phyloP scores from a whole-genome alignment of 2,329 filamentous ascomycete genomes.

The Pestalotiopsis sp. region DNA sequence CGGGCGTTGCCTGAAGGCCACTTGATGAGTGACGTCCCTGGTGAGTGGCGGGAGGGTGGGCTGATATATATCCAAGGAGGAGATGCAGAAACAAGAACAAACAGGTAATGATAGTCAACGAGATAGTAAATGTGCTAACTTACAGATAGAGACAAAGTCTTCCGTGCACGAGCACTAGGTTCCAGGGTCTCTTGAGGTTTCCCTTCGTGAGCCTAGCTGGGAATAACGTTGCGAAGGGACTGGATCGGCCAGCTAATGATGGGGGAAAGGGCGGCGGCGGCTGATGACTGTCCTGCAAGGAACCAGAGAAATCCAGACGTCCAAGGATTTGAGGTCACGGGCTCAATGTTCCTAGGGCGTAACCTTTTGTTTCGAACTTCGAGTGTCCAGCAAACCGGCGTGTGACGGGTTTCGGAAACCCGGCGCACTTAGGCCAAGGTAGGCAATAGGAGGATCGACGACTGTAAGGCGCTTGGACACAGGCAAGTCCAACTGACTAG shows the following conservation, averaged over 20 bases:
- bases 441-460: slow-evolving; percentile 21
- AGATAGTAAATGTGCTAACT: slow-evolving; percentile 28
- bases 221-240: slow-evolving; percentile 25
- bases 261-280: slow-evolving; percentile 20
- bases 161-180: slow-evolving; percentile 28
- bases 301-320: slow-evolving; percentile 25
- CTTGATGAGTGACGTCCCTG: not conserved
- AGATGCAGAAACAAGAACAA: slow-evolving; percentile 7
- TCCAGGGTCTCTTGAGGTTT: slow-evolving; percentile 21
- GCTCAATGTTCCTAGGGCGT: slow-evolving; percentile 8
- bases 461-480: slow-evolving; percentile 24
- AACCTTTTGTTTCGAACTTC: slow-evolving; percentile 36
- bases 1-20: slow-evolving; percentile 6
- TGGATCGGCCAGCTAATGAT: slow-evolving; percentile 26
- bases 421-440: slow-evolving; percentile 29
- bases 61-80: slow-evolving; percentile 17
- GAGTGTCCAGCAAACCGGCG: slow-evolving; percentile 30
- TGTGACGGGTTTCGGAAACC: slow-evolving; percentile 37
- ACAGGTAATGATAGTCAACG: slow-evolving; percentile 20
- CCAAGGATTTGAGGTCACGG: slow-evolving; percentile 30
- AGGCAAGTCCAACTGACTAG: slow-evolving; percentile 20
- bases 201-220: slow-evolving; percentile 24
- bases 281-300: slow-evolving; percentile 25
- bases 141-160: slow-evolving; percentile 26
- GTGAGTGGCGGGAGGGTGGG: slow-evolving; percentile 13